These are phyloP conservation scores for Mortierella sp. DNA, from an alignment of 371 early-diverging fungal species.

Conservation along the genomic window DNA sequence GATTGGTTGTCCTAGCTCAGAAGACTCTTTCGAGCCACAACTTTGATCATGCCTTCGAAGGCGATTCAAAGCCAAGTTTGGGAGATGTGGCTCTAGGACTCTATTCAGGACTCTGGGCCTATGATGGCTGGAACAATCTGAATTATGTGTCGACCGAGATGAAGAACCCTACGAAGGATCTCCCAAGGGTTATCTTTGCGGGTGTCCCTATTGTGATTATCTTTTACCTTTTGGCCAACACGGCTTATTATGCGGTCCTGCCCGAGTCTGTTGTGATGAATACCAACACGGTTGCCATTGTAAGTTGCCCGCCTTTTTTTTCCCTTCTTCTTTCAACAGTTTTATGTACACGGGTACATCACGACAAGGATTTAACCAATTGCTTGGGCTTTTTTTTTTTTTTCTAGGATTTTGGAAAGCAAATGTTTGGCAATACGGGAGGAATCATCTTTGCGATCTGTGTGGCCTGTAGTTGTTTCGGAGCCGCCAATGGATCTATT, in stretches of 20 bases:
- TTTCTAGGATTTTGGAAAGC: constrained; percentile 74
- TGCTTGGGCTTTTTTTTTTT: background rate
- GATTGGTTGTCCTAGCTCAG: constrained; percentile 75
- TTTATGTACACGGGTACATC: background rate
- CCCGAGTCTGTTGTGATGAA: constrained; percentile 73
- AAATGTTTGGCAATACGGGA: constrained; percentile 76
- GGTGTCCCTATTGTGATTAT: constrained; percentile 81
- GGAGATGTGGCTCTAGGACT: constrained; percentile 84
- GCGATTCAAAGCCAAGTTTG: constrained; percentile 61
- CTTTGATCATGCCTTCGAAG: constrained; percentile 72
- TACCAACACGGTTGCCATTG: constrained; percentile 75
- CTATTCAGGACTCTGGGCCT: constrained; percentile 91
- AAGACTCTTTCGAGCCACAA: constrained; percentile 66
- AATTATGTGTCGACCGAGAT: constrained; percentile 93
- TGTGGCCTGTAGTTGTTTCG: constrained; percentile 81
- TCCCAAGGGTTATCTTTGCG: constrained; percentile 77
- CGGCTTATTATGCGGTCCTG: constrained; percentile 88
- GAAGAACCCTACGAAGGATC: constrained; percentile 82
- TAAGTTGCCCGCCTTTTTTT: too few species aligned
- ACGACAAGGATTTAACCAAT: background rate
- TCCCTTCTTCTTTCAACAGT: too few species aligned
- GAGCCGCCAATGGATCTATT: constrained; percentile 80
- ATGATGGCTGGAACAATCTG: constrained; percentile 92
- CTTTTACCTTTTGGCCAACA: constrained; percentile 85
- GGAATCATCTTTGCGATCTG: constrained; percentile 78